Evolutionary conservation across 2,329 filamentous ascomycete species (phyloP).

Genomic region (Epichloe scottii): DNA sequence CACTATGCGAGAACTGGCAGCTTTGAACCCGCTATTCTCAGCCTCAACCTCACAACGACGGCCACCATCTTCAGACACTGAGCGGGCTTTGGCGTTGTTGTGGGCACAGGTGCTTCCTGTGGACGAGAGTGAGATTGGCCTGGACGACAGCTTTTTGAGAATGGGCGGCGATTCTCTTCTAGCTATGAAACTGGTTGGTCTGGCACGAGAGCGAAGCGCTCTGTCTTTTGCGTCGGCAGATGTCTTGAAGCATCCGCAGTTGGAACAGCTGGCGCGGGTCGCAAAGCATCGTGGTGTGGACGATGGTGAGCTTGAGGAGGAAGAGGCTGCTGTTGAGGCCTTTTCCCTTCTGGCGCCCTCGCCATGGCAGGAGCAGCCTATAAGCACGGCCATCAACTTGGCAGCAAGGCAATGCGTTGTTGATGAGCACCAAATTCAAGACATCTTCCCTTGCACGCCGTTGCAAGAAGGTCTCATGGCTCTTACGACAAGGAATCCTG

Average conservation of each 20-base stretch:
- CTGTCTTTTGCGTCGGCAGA: not conserved
- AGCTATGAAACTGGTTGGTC: not conserved
- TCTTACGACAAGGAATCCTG: not conserved
- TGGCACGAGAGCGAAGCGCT: not conserved
- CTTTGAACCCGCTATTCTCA: too few species aligned
- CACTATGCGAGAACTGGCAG: too few species aligned
- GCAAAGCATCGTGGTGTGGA: too few species aligned
- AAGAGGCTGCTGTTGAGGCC: too few species aligned
- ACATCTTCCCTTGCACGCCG: not conserved
- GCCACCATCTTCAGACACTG: not conserved
- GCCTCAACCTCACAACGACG: too few species aligned
- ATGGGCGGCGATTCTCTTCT: not conserved
- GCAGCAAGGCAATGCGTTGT: not conserved
- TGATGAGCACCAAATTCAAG: not conserved
- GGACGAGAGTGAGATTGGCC: not conserved
- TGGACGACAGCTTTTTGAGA: not conserved
- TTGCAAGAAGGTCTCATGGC: conserved; percentile 1
- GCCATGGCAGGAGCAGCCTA: too few species aligned
- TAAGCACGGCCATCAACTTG: not conserved
- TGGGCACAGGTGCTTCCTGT: not conserved
- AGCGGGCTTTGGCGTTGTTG: not conserved
- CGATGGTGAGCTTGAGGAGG: too few species aligned
- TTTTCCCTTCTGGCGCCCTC: not conserved
- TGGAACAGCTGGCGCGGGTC: too few species aligned
- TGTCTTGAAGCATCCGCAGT: too few species aligned